Evolutionary conservation across 768 basidiomycete genomes (phyloP).

Genomic region (Leccinum olivaceopallidum): DNA sequence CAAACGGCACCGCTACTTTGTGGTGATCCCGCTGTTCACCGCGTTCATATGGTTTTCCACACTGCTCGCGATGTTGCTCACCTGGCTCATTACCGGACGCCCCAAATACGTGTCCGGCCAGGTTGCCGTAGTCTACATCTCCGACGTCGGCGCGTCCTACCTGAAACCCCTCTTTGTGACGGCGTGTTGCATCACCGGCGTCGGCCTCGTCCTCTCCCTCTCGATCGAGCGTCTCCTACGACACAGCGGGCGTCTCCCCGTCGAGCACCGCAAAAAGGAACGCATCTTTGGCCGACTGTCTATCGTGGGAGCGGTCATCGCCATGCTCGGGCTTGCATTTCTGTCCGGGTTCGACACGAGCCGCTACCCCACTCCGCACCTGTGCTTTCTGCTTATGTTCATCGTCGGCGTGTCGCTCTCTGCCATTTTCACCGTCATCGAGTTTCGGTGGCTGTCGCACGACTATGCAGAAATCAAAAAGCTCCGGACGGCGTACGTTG

Average conservation of each 20-base stretch:
- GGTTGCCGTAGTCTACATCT: constrained; percentile 68
- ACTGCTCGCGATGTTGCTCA: constrained; percentile 67
- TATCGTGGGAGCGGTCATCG: constrained; percentile 59
- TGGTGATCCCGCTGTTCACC: constrained; percentile 61
- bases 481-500: constrained; percentile 55
- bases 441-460: constrained; percentile 68
- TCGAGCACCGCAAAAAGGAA: constrained; percentile 59
- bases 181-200: constrained; percentile 62
- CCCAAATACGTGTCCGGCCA: constrained; percentile 51
- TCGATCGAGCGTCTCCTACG: constrained; percentile 62
- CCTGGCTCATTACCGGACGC: constrained; percentile 67
- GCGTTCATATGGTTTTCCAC: constrained; percentile 72
- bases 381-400: constrained; percentile 68
- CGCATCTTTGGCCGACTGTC: constrained; percentile 55
- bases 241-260: constrained; percentile 66
- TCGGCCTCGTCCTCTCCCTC: constrained; percentile 61
- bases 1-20: constrained; percentile 55
- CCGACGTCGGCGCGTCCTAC: constrained; percentile 71
- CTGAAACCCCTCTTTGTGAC: constrained; percentile 77
- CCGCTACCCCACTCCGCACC: constrained; percentile 50
- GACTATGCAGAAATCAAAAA: constrained; percentile 47
- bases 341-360: constrained; percentile 73
- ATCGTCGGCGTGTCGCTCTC: constrained; percentile 70
- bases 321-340: constrained; percentile 63
- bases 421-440: constrained; percentile 71